phyloP scores from a whole-genome alignment of 768 basidiomycete genomes.

The Boletus huronensis region DNA sequence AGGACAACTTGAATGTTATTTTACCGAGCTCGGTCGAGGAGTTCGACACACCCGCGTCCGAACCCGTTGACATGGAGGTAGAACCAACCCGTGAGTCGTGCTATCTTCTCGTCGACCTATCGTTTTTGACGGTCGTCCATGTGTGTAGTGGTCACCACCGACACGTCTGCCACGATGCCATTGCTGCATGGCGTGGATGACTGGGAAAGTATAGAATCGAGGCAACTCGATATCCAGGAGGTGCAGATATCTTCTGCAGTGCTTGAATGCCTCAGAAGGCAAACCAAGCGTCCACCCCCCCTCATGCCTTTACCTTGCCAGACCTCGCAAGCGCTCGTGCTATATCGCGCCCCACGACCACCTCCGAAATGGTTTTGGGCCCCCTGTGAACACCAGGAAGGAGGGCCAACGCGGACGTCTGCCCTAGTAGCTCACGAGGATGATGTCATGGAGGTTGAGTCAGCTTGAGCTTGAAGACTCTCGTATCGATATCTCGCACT shows the following conservation, averaged over 20 bases:
- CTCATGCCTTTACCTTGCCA: conserved; percentile 19
- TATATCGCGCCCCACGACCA: conserved; percentile 44
- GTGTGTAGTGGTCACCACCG: conserved; percentile 1
- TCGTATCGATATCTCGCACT: conserved; percentile 7
- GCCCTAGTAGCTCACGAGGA: conserved; percentile 20
- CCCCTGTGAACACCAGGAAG: conserved; percentile 1
- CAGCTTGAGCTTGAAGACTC: conserved; percentile 11
- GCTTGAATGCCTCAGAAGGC: conserved; percentile 43
- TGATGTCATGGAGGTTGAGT: conserved; percentile 56
- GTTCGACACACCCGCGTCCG: conserved; percentile 36
- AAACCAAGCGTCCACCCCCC: conserved; percentile 19
- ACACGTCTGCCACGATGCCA: conserved; percentile 26
- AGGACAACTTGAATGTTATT: conserved; percentile 14
- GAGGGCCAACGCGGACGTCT: background rate
- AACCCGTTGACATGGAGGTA: conserved; percentile 63
- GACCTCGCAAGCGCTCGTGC: conserved; percentile 46
- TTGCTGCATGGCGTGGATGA: background rate
- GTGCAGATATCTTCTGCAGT: conserved; percentile 44
- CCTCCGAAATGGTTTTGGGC: conserved; percentile 4
- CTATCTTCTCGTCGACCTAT: conserved; percentile 2
- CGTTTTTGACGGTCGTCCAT: background rate
- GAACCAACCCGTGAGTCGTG: conserved; percentile 58
- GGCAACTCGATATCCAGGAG: conserved; percentile 19
- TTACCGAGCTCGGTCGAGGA: conserved; percentile 43
- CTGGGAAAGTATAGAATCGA: conserved; percentile 26